Evolutionary conservation across 148 eudicot species (phyloP), one percentile per base, ranked within the genome.

Genomic region (Rhododendron ferrugineum): DNA sequence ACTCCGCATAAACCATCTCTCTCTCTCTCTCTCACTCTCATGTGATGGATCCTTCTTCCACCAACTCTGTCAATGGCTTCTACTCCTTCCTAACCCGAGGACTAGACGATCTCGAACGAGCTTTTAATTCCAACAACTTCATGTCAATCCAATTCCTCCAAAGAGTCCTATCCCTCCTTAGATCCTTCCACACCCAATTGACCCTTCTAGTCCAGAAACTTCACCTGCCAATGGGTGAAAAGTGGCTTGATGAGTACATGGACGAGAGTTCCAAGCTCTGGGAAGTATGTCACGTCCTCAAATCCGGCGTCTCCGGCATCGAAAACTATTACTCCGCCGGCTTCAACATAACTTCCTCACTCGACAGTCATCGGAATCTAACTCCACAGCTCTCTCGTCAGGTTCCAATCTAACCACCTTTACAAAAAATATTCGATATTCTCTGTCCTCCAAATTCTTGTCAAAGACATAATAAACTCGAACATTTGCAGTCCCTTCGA

Each of bases 221-320:
- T 20, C 94, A 93, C 56, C 88, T 93, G n/a, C 94, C 94, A 2
- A 90, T 91, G 1, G 95, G 95, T 2, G 95, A 92, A 28, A 93
- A 93, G 66, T 93, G 95, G 95, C 93, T 93, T 13, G 95, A 93
- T 83, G 94, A 93, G 82, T 93, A 93, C 91, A 93, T 93, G 95
- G 94, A 92, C 50, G 95, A 93, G 82, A 93, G 93, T 78, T 89
- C 95, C 13, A 92, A 90, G 85, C 94, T 93, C 82, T 93, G 94
- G 95, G 95, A 93, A 34, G 93, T 91, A 34, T 93, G 94, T 5
- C 93, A 89, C 79, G 87, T 93, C 77, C 89, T 93, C 75, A 93
- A 93, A 83, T 86, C 95, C 0, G 93, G 91, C 11, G 84, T 92
- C 15, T 84, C 94, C 0, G 83, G 86, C 74, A 90, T 93, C 91